Evolutionary conservation across 768 basidiomycete genomes (phyloP), one percentile per base, ranked within the genome.

Genomic region (Psilocybe tampanensis): DNA sequence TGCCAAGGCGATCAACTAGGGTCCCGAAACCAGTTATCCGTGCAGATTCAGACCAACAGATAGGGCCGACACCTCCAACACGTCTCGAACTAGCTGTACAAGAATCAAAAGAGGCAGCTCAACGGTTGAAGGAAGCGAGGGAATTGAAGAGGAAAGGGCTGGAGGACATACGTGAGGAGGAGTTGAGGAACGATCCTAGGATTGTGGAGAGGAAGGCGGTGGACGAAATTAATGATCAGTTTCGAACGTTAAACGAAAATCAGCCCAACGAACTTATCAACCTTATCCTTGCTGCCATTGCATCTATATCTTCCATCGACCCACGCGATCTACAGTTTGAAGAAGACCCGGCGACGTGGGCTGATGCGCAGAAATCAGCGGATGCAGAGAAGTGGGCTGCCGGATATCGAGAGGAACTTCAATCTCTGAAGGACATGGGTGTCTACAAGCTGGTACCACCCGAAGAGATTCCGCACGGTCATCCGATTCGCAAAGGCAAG

Each of bases 371-470:
- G 59, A 1, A 62, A 47, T 67, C 61, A n/a, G 22, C 70, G 50
- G 63, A 71, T 44, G 55, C 61, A 11, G 51, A 54, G 0, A 44
- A 62, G 39, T 69, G 66, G 70, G 8, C 33, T 8, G 47, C 52
- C 0, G 66, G 55, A 1, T 58, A 67, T 17, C 17, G 32, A 2
- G 53, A 70, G 11, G 67, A 70, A 44, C 22, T 74, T 47, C 58
- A 69, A 59, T 64, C 58, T 9, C 60, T 70, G 0, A 49, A 60
- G 12, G 65, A 67, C 8, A 72, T 68, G 55, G 64, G 61, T 1
- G 67, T 70, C 0, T 76, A 69, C 53, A 58, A 61, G 8, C 54
- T 74, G 0, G 62, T 72, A 0, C 66, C 70, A 0, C 54, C 58
- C 0, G 63, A 66, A 0, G 23, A 60, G 0, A 58, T 69, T 0